Evolutionary conservation across 805 yeast genomes (phyloP).

Genomic region (Ogataea pini): DNA sequence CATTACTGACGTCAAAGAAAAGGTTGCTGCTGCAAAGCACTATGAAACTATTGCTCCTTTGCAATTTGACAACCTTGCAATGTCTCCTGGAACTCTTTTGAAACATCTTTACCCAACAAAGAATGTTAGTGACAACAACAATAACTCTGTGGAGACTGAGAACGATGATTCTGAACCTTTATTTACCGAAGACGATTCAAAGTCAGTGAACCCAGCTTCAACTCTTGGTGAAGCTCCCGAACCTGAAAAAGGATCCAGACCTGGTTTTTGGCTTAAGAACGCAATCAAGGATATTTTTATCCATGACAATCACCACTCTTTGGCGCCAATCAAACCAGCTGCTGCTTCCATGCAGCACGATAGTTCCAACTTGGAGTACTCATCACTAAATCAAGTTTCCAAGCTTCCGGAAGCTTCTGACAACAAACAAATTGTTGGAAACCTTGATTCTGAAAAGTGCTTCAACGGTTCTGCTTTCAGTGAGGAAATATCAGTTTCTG

Average conservation of each 20-base stretch:
- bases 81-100: conserved; percentile 5
- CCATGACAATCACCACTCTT: neutral
- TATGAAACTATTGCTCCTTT: conserved; percentile 8
- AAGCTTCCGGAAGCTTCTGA: conserved; percentile 4
- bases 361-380: neutral
- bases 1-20: conserved; percentile 7
- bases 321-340: neutral
- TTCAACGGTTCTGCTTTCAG: too few relatives aligned
- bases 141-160: neutral
- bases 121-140: neutral
- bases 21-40: conserved; percentile 1
- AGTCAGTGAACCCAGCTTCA: neutral
- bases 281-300: conserved; percentile 1
- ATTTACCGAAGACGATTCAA: neutral
- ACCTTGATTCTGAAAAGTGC: neutral
- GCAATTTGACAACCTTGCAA: conserved; percentile 7
- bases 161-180: neutral
- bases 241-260: neutral
- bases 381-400: neutral
- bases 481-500: neutral
- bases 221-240: neutral
- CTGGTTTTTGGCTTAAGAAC: conserved; percentile 1
- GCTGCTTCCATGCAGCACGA: neutral
- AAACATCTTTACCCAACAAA: conserved; percentile 4
- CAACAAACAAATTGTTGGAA: neutral